A percentile compares a stretch with the other conserved stretches of the same genome.
Conservation (phyloP, 2,329 filamentous ascomycete species). For the Corinectria fuckeliana region DNA sequence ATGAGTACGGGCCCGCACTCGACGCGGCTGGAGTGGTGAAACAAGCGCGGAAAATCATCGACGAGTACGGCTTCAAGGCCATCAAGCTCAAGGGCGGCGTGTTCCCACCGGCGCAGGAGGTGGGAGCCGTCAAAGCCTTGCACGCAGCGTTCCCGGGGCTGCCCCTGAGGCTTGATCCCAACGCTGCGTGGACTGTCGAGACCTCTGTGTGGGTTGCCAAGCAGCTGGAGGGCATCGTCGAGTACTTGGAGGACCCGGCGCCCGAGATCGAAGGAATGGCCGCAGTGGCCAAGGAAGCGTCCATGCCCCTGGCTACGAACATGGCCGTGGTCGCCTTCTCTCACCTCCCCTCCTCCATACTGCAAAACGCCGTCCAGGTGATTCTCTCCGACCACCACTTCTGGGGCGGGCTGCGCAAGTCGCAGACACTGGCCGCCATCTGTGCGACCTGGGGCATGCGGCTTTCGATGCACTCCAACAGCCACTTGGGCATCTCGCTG, state of each 20-base stretch:
- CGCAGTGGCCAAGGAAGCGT: conserved; percentile 47
- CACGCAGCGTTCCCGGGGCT: conserved; percentile 45
- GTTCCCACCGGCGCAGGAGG: conserved; percentile 47
- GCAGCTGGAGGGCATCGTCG: conserved; percentile 45
- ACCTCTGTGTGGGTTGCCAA: conserved; percentile 48
- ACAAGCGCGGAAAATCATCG: conserved; percentile 47
- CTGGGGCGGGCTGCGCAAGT: conserved; percentile 51
- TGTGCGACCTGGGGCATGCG: conserved; percentile 49
- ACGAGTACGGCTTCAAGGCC: conserved; percentile 51
- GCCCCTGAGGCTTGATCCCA: conserved; percentile 47
- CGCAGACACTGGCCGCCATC: conserved; percentile 47
- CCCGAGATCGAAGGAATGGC: conserved; percentile 51
- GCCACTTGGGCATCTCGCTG: conserved; percentile 50
- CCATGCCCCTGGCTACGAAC: conserved; percentile 51
- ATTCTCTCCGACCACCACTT: conserved; percentile 52
- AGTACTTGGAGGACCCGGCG: conserved; percentile 50
- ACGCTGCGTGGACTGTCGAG: conserved; percentile 48
- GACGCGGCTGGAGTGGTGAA: conserved; percentile 43
- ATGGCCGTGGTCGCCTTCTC: conserved; percentile 51
- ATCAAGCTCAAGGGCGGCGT: conserved; percentile 53
- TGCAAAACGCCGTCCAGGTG: conserved; percentile 49
- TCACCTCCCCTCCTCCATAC: conserved; percentile 47
- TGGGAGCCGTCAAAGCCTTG: conserved; percentile 47
- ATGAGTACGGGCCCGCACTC: conserved; percentile 49
- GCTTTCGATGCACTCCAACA: conserved; percentile 53